Evolutionary conservation across 108 stramenopile genomes (phyloP), one percentile per base, ranked within the genome.

Genomic region (Skeletonema menzelii): DNA sequence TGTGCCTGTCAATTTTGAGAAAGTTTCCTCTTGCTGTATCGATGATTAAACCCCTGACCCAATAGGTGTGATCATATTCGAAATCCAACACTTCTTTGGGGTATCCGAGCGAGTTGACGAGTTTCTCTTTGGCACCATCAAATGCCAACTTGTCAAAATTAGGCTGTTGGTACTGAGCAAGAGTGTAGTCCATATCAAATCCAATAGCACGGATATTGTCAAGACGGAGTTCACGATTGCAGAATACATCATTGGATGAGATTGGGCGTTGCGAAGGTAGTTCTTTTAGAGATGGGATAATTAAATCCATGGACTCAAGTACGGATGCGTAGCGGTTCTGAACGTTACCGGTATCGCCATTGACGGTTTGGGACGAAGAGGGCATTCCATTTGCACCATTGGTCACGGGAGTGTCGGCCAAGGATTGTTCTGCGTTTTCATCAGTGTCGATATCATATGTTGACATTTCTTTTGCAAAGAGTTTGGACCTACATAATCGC

Each of bases 111-210:
- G 82, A 84, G 35, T 95, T 5, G 0, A 97, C 89, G n/a, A 98
- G 75, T 72, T 97, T 98, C 26, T 93, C 84, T 66, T 93, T 96
- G 8, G 97, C 96, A 2, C 97, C 96, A 47, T 98, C 95, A 75
- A 95, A 98, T 35, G 96, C 97, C 27, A 98, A 82, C 56, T 87
- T 70, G 65, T 97, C 97, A 70, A 98, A 98, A 46, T 87, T 91
- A 27, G 94, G 91, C 70, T 90, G 87, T 57, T 92, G 77, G 70
- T 98, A 98, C 62, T 95, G 97, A 17, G 95, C 96, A 20, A 98
- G 71, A 0, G 97, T 98, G 77, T 97, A 97, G 69, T 98, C 97
- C 93, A 96, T 97, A 64, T 97, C 97, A 73, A 98, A 98, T 15
- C 97, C 97, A 30, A 98, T 82, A 0, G 96, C 95, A 59, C 81